These are phyloP conservation scores for Apiotrichum laibachii DNA, from an alignment of 1,284 basidiomycete genomes.

Conservation along the genomic window DNA sequence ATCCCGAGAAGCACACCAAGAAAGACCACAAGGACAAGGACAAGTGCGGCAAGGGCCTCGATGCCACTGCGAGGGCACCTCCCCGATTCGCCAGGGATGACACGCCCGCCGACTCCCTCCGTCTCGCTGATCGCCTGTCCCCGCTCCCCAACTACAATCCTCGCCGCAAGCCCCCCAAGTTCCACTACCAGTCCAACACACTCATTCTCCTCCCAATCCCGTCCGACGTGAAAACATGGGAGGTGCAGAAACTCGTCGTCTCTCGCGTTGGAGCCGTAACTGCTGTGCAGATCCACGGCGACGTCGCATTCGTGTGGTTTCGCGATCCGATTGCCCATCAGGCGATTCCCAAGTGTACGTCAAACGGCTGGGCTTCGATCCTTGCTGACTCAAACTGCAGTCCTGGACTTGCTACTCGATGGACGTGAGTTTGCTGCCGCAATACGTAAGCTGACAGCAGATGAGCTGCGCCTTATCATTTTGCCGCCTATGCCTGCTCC, in stretches of 20 bases:
- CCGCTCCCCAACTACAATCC: background rate
- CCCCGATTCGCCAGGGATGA: no score
- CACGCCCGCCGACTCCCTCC: no score
- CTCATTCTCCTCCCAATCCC: slow-evolving; percentile 3
- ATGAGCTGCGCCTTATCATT: no score
- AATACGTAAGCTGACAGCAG: no score
- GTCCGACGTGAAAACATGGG: background rate
- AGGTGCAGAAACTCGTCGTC: background rate
- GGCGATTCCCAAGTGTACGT: background rate
- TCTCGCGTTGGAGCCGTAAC: background rate
- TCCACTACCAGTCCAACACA: background rate
- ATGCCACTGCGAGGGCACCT: no score
- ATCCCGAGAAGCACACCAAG: no score
- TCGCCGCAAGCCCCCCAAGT: background rate
- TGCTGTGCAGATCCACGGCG: background rate
- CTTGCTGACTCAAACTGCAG: background rate
- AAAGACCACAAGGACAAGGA: no score
- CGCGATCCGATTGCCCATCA: background rate
- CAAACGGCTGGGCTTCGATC: background rate
- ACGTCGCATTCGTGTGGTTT: background rate
- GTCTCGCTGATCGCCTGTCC: background rate
- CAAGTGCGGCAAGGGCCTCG: no score
- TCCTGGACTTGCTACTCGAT: background rate
- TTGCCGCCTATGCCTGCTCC: no score
- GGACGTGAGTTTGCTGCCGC: background rate